Percentiles rank a stretch among this genome's conserved stretches.
These are phyloP conservation scores for Diaporthe sp. DNA, from an alignment of 2,329 filamentous ascomycete genomes.

Conservation along the genomic window DNA sequence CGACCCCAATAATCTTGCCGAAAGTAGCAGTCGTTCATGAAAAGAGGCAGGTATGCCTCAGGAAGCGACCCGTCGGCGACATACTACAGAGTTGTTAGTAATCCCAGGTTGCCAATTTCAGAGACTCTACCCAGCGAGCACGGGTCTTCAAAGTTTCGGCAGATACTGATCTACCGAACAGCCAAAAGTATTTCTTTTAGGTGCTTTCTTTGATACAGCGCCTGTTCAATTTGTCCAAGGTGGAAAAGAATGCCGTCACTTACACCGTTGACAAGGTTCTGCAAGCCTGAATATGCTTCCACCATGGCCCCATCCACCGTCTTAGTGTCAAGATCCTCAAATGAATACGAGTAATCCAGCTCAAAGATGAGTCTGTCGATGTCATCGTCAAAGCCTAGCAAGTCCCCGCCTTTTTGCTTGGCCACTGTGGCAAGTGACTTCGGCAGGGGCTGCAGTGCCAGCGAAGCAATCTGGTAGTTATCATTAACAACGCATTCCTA, in stretches of 20 bases:
- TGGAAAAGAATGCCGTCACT: background rate
- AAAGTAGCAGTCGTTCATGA: conserved; percentile 58
- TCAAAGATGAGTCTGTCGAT: conserved; percentile 57
- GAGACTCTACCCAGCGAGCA: too few relatives aligned
- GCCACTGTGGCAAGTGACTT: conserved; percentile 50
- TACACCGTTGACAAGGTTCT: conserved; percentile 44
- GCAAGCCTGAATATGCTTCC: conserved; percentile 51
- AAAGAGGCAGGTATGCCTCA: conserved; percentile 55
- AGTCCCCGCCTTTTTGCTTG: conserved; percentile 50
- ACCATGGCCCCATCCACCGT: conserved; percentile 52
- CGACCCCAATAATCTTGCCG: conserved; percentile 57
- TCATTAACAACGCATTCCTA: background rate
- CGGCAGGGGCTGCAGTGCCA: conserved; percentile 49
- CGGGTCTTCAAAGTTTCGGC: background rate
- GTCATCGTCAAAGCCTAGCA: conserved; percentile 54
- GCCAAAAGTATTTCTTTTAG: too few relatives aligned
- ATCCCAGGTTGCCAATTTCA: background rate
- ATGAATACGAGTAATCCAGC: conserved; percentile 56
- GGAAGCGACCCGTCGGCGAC: conserved; percentile 50
- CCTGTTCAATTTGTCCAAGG: background rate
- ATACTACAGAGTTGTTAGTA: conserved; percentile 38
- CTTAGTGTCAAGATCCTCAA: conserved; percentile 45
- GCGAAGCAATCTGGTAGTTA: conserved; percentile 38
- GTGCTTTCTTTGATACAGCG: background rate
- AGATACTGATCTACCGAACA: background rate